Evolutionary conservation across 345 rosid species (phyloP).

Genomic region (Syzygium aqueum): DNA sequence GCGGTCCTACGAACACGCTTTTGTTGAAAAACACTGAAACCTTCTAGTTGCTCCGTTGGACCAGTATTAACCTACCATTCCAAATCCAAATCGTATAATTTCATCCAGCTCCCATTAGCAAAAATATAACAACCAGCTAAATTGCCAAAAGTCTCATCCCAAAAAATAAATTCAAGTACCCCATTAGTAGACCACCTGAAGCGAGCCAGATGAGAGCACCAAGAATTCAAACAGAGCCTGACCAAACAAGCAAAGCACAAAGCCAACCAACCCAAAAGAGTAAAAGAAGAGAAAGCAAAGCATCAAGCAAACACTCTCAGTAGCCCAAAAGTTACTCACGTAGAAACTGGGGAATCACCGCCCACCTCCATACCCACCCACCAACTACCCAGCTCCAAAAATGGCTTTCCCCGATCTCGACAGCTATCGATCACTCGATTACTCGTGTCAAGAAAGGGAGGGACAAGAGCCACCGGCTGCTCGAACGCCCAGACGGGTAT

Average conservation of each 20-base stretch:
- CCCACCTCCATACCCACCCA: not conserved
- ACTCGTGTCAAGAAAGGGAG: not conserved
- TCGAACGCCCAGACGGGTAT: constrained; percentile 25
- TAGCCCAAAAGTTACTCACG: not conserved
- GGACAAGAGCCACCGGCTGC: constrained; percentile 23
- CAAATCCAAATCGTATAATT: not conserved
- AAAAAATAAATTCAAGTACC: not conserved
- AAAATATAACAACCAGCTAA: not conserved
- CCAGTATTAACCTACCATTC: not conserved
- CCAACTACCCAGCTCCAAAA: not conserved
- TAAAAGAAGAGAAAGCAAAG: not conserved
- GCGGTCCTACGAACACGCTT: not conserved
- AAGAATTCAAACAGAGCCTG: not conserved
- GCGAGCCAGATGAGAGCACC: not conserved
- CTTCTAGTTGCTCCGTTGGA: not conserved
- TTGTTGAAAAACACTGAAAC: not conserved
- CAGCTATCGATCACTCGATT: not conserved
- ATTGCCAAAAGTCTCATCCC: not conserved
- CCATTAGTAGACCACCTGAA: not conserved
- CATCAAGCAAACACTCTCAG: not conserved
- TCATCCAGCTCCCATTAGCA: not conserved
- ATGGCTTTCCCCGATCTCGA: not conserved
- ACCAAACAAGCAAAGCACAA: not conserved
- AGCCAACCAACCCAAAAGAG: not conserved
- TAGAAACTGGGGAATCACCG: not conserved